Evolutionary conservation across 2,329 filamentous ascomycete genomes (phyloP), one percentile per base, ranked within the genome.

Genomic region (Fusarium redolens): DNA sequence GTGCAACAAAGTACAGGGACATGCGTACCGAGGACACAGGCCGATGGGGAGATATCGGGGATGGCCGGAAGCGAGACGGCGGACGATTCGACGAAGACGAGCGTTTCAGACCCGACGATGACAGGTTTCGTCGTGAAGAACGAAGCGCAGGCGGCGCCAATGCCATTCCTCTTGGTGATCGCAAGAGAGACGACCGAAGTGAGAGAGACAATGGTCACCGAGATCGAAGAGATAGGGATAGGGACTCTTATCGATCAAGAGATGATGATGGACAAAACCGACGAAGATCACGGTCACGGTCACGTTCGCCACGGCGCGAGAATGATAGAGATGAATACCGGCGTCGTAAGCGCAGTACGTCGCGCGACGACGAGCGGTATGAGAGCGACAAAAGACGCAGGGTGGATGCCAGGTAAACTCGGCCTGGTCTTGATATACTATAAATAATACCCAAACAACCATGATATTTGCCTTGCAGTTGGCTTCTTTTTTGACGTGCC

Each of bases 21-120:
- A 87, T 99, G 78, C 92, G 91, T 80, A 90, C 86, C 18, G 96
- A 99, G 83, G 96, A 99, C 82, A 99, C 96, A 1, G 96, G 96
- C 0, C 86, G 88, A 35, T 98, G 95, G 92, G 96, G 92, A 7
- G 87, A 91, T 52, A 87, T 88, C 72, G 88, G 88, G 31, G 89
- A 90, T 85, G 82, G 74, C 81, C 78, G 75, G 81, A 80, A 77
- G 73, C 57, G 82, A 74, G 71, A 80, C 77, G 71, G 76, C 77
- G 73, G 76, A 10, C 60, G 71, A 31, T 79, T 77, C 35, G 86
- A 84, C 17, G 82, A 86, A 13, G 92, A 94, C 77, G 92, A 93
- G 62, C 82, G 92, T 65, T 95, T 93, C 78, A 86, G 86, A 76
- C 88, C 91, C 5, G 92, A 95, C 77, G 85, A 86, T 15, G 87